Evolutionary conservation across 768 basidiomycete genomes (phyloP), one percentile per base, ranked within the genome.

Genomic region (Clathrus columnatus): DNA sequence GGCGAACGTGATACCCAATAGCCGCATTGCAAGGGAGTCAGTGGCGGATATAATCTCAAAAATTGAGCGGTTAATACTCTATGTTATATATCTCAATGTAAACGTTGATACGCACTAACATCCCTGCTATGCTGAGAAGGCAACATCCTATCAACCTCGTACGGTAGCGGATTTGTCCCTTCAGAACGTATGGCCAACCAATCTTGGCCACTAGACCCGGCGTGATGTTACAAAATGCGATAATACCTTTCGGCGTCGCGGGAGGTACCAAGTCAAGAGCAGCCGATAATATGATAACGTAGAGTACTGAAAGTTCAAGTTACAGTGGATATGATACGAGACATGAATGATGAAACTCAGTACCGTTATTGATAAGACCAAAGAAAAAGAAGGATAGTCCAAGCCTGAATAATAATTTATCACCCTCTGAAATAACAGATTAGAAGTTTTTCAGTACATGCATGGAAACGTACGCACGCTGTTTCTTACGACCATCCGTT

Each of bases 211-310:
- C 66, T 1, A 98, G 71, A 0, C 91, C 82, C 0, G 95, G 94
- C 11, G 87, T 80, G 53, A 99, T 96, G 68, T 98, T 98, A 72
- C 89, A 94, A 66, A 98, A 92, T 0, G 87, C 83, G 51, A 98
- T 91, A 54, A 98, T 83, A 16, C 95, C 95, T 66, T 95, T 95
- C 0, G 95, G 94, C 0, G 91, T 95, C 1, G 85, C 79, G 1
- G 90, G 84, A 7, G 92, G 88, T 1, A 96, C 93, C 2, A 99
- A 79, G 65, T 99, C 96, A 3, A 97, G 74, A 1, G 96, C 96
- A 5, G 95, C 95, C 1, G 91, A 95, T 18, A 99, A 80, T 59
- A 98, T 96, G 58, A 98, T 87, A 32, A 99, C 95, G 70, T 98
- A 96, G 55, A 95, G 75, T 4, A 96, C 92, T 92, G 59, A 0